phyloP scores from a whole-genome alignment of 2,329 filamentous ascomycete species.

The Colletotrichum sp. region DNA sequence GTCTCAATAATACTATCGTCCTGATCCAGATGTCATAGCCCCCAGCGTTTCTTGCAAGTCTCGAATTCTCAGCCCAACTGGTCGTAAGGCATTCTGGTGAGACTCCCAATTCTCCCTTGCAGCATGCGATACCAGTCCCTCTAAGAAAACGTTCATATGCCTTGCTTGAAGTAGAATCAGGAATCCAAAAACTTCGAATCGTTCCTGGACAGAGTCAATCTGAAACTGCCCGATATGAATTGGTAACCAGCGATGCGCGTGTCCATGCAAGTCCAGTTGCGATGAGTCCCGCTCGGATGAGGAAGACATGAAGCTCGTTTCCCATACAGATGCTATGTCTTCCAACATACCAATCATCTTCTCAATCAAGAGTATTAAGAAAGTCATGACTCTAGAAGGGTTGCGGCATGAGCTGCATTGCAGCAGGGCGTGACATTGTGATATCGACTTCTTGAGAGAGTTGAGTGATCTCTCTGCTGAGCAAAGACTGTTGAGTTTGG shows the following conservation, averaged over 20 bases:
- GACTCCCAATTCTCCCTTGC: not conserved
- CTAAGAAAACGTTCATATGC: not conserved
- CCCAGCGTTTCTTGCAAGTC: not conserved
- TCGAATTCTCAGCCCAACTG: not conserved
- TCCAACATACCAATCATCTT: not conserved
- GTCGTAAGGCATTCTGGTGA: not conserved
- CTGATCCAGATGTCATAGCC: not conserved
- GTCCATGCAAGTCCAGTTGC: not conserved
- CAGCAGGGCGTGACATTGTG: not conserved
- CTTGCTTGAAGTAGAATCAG: not conserved
- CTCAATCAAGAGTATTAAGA: not conserved
- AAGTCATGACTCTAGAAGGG: not conserved
- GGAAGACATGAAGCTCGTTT: not conserved
- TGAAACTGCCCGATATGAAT: not conserved
- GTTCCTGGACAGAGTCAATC: not conserved
- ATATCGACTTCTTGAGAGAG: not conserved
- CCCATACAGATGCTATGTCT: not conserved
- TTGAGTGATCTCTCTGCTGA: not conserved
- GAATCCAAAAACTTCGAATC: not conserved
- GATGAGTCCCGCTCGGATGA: not conserved
- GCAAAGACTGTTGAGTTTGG: not conserved
- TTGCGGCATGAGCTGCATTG: not conserved
- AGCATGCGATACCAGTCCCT: not conserved
- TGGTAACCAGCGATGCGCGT: not conserved
- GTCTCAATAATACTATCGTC: not conserved